phyloP scores from a whole-genome alignment of 2,329 filamentous ascomycete species.

The Allantophomopsis lycopodina region DNA sequence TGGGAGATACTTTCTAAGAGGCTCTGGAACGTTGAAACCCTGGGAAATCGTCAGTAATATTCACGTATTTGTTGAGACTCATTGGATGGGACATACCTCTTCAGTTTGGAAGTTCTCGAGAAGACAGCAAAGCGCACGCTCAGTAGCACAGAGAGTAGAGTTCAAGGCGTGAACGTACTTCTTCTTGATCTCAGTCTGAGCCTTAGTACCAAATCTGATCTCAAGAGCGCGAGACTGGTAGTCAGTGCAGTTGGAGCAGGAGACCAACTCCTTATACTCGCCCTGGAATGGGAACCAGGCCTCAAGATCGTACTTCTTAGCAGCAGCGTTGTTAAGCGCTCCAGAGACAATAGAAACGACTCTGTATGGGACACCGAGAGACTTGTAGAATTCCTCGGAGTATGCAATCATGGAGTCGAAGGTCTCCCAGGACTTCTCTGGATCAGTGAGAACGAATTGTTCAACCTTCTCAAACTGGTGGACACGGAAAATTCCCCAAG shows the following conservation, averaged over 20 bases:
- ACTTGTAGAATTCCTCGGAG: constrained; percentile 92
- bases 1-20: constrained; percentile 78
- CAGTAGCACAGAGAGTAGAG: constrained; percentile 80
- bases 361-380: constrained; percentile 76
- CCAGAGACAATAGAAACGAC: constrained; percentile 94
- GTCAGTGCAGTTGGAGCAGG: constrained; percentile 95
- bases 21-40: constrained; percentile 70
- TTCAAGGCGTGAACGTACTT: constrained; percentile 91
- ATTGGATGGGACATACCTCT: constrained; percentile 39
- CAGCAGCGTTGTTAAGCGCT: constrained; percentile 75
- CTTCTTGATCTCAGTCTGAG: constrained; percentile 73
- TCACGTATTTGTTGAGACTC: neutral
- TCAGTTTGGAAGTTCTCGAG: constrained; percentile 95
- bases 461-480: constrained; percentile 96
- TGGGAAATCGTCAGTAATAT: constrained; percentile 17
- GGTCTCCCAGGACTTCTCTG: constrained; percentile 81
- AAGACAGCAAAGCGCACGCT: constrained; percentile 84
- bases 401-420: constrained; percentile 88
- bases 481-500: constrained; percentile 96
- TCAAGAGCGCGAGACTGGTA: constrained; percentile 92
- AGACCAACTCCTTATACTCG: constrained; percentile 97
- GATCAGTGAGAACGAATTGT: constrained; percentile 70
- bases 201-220: constrained; percentile 83
- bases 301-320: constrained; percentile 93
- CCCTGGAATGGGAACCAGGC: constrained; percentile 94